Evolutionary conservation across 257 asterid genomes (phyloP).

Genomic region (Misopates orontium): DNA sequence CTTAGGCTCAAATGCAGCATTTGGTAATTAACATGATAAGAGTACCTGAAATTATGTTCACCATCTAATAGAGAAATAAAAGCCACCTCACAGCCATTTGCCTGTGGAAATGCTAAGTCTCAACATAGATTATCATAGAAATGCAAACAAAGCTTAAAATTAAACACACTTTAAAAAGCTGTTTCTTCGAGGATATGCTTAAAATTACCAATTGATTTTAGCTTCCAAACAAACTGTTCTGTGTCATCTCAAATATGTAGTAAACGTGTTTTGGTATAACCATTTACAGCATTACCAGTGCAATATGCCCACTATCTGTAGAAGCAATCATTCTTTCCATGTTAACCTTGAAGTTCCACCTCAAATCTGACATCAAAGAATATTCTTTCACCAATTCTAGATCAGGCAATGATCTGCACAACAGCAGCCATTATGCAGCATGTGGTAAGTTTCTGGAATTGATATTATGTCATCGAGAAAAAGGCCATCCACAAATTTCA

Average conservation of each 20-base stretch:
- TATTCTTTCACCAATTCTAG: slow-evolving; percentile 67
- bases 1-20: slow-evolving; percentile 25
- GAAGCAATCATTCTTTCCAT: slow-evolving; percentile 71
- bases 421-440: slow-evolving; percentile 25
- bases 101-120: slow-evolving; percentile 41
- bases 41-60: slow-evolving; percentile 79
- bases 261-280: slow-evolving; percentile 16
- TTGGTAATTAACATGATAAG: slow-evolving; percentile 22
- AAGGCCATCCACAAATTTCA: slow-evolving; percentile 6
- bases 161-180: no score
- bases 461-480: slow-evolving; percentile 2
- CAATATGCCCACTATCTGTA: slow-evolving; percentile 53
- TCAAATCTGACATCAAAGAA: slow-evolving; percentile 59
- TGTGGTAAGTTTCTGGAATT: slow-evolving; percentile 20
- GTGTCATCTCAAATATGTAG: not conserved
- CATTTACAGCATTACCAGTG: slow-evolving; percentile 56
- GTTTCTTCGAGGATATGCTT: not conserved
- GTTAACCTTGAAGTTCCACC: slow-evolving; percentile 82
- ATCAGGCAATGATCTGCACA: slow-evolving; percentile 82
- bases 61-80: slow-evolving; percentile 62
- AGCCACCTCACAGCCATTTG: slow-evolving; percentile 78
- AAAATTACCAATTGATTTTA: slow-evolving; percentile 6
- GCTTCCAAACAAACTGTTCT: not conserved
- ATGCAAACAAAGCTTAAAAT: not conserved
- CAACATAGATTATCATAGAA: slow-evolving; percentile 10